Percentiles rank a stretch among this genome's conserved stretches.
These are phyloP conservation scores for Pythium pyrilobum DNA, from an alignment of 352 stramenopile genomes.

Conservation along the genomic window DNA sequence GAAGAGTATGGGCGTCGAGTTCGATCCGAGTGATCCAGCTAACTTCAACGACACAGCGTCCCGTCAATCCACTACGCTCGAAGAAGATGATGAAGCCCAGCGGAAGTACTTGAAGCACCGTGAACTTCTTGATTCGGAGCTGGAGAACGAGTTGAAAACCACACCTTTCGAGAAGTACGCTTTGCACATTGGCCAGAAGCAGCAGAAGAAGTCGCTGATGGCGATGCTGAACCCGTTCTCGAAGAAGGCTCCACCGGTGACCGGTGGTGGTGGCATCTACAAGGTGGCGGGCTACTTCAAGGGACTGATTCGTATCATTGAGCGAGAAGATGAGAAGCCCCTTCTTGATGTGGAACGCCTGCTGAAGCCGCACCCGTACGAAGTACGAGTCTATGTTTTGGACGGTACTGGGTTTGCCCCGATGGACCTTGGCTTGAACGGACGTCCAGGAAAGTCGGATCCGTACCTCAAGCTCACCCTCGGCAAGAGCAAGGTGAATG, in stretches of 20 bases:
- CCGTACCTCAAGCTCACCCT: constrained; percentile 84
- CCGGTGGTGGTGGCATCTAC: constrained; percentile 48
- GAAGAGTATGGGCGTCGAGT: constrained; percentile 80
- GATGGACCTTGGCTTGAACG: constrained; percentile 85
- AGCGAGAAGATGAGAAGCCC: constrained; percentile 74
- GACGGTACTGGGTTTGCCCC: constrained; percentile 79
- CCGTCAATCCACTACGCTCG: constrained; percentile 44
- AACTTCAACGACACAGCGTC: constrained; percentile 55
- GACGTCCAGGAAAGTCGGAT: constrained; percentile 79
- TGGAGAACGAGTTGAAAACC: constrained; percentile 74
- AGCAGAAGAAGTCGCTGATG: constrained; percentile 62
- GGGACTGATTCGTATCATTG: constrained; percentile 86
- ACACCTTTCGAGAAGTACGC: constrained; percentile 89
- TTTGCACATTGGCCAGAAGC: constrained; percentile 75
- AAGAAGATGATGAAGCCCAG: constrained; percentile 57
- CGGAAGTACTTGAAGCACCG: constrained; percentile 80
- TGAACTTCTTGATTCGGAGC: constrained; percentile 52
- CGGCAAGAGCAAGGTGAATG: constrained; percentile 81
- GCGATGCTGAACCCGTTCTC: constrained; percentile 63
- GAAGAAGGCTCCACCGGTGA: constrained; percentile 43
- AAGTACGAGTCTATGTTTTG: constrained; percentile 86
- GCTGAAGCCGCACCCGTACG: constrained; percentile 68
- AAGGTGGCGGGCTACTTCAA: constrained; percentile 89
- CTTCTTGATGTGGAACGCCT: constrained; percentile 65
- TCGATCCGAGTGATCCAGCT: constrained; percentile 43